Evolutionary conservation across 805 yeast genomes (phyloP).

Genomic region (Metschnikowia drakensbergensis): DNA sequence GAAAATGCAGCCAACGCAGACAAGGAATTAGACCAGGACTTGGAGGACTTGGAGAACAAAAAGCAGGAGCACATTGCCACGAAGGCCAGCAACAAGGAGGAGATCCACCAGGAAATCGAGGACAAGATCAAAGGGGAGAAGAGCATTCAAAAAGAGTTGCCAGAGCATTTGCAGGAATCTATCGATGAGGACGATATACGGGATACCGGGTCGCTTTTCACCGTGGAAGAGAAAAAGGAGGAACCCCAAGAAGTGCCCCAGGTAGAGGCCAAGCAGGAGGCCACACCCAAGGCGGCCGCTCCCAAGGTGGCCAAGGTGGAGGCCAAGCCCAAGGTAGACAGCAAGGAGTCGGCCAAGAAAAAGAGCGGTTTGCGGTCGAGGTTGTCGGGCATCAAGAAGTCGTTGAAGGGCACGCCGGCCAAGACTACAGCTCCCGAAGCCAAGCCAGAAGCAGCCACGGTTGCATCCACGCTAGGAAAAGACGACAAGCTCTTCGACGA

Average conservation of each 20-base stretch:
- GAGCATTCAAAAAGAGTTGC: constrained; percentile 46
- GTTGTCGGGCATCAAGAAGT: constrained; percentile 7
- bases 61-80: constrained; percentile 34
- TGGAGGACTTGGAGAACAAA: constrained; percentile 39
- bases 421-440: constrained; percentile 7
- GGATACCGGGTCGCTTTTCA: constrained; percentile 39
- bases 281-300: background rate
- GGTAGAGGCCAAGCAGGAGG: background rate
- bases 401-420: constrained; percentile 1
- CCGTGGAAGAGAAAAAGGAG: constrained; percentile 22
- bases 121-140: constrained; percentile 44
- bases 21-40: constrained; percentile 40
- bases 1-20: constrained; percentile 25
- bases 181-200: constrained; percentile 34
- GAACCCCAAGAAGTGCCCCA: background rate
- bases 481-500: constrained; percentile 21
- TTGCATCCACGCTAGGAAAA: constrained; percentile 6
- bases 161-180: constrained; percentile 46
- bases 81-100: constrained; percentile 34
- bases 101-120: constrained; percentile 28
- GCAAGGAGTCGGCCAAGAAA: constrained; percentile 6
- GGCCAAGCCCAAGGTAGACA: background rate
- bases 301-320: background rate
- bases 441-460: constrained; percentile 10
- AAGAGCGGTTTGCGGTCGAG: constrained; percentile 18